Evolutionary conservation across 768 basidiomycete genomes (phyloP), one percentile per base, ranked within the genome.

Genomic region (Pleurotus platypus): DNA sequence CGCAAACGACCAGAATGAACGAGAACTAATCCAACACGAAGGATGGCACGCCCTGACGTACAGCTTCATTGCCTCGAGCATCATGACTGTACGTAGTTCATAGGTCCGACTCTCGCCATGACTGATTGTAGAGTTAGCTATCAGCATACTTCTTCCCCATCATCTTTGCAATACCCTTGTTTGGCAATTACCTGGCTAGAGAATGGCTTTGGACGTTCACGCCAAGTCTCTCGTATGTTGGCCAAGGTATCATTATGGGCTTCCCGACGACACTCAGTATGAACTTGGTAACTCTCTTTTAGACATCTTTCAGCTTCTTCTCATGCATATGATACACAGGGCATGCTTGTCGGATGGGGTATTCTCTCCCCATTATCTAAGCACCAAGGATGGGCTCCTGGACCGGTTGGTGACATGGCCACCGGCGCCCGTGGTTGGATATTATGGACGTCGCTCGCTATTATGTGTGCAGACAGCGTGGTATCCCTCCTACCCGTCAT

Each of bases 231-330:
- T 92, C 90, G 0, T 98, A 97, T 65, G 86, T 97, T 39, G 94
- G 94, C 1, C 93, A 96, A 82, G 94, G 92, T 4, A 94, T 98
- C 59, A 98, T 98, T 64, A 98, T 98, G 96, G 96, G 95, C 3
- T 92, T 95, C 64, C 90, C 94, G 0, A 96, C 93, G 0, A 95
- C 95, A 0, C 64, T 95, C 37, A 91, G 90, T 67, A 98, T 98
- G 95, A 95, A 88, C 62, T 70, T 94, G 57, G 92, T 91, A 64
- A 66, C 79, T 69, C 18, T 15, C 22, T 58, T 47, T 30, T 16
- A 26, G 20, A 39, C 1, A 48, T 20, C 59, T 38, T 8, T 27
- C 50, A 46, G 46, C 59, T 42, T 20, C 39, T 5, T 43, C 12
- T 56, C 30, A 62, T 47, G n/a, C 46, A 30, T 51, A 51, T 12